Conservation (phyloP, 768 basidiomycete species). For the Suillus subalutaceus region DNA sequence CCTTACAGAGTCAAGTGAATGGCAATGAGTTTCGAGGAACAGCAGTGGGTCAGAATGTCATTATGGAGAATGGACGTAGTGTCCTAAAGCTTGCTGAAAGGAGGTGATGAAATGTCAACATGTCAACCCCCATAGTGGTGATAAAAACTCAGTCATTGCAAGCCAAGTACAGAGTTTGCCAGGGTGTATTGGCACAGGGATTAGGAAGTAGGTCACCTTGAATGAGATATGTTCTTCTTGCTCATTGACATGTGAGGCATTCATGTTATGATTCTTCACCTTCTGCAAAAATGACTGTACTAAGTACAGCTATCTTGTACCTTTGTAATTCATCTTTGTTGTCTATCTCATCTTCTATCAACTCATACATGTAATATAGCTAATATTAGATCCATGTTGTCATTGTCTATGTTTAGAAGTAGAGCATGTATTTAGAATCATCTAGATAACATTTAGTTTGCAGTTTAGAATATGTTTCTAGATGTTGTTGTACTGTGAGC, state of each 20-base stretch:
- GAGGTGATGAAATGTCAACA: no score
- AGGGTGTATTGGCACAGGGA: background rate
- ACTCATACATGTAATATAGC: background rate
- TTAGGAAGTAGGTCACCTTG: background rate
- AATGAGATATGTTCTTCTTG: background rate
- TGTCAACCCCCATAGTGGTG: no score
- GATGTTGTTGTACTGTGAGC: background rate
- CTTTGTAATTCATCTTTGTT: background rate
- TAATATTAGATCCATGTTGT: background rate
- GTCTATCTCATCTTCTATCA: background rate
- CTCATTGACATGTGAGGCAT: background rate
- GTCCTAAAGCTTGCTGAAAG: no score
- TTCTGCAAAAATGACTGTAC: background rate
- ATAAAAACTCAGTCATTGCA: no score
- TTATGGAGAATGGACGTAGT: no score
- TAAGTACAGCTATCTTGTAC: background rate
- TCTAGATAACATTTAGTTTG: background rate
- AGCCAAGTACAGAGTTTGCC: no score
- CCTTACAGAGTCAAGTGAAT: no score
- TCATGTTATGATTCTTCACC: background rate
- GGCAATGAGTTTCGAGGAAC: no score
- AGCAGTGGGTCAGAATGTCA: no score
- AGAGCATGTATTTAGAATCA: no score
- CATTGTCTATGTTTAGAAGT: background rate
- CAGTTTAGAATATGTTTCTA: background rate